Evolutionary conservation across 1,284 basidiomycete genomes (phyloP).

Genomic region (Ceratobasidium sp.): DNA sequence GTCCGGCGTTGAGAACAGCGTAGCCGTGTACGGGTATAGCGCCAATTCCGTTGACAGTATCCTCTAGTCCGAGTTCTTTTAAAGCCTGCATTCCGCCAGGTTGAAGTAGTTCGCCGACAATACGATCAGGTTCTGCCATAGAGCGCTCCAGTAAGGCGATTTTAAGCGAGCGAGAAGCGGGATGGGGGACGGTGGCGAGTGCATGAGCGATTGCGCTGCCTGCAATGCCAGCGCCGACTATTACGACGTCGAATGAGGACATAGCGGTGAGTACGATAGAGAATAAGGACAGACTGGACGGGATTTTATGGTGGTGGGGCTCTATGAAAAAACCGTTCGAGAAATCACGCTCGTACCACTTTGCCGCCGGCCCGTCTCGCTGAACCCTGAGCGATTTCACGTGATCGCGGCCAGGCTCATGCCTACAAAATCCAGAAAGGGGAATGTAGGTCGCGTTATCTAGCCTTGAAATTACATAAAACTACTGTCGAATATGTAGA

Average conservation of each 20-base stretch:
- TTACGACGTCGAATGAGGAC: slow-evolving; percentile 74
- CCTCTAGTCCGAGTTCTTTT: slow-evolving; percentile 78
- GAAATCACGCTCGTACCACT: slow-evolving; percentile 31
- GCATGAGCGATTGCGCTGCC: slow-evolving; percentile 81
- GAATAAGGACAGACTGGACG: neutral
- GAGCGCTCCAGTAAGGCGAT: slow-evolving; percentile 89
- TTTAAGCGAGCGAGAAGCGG: slow-evolving; percentile 63
- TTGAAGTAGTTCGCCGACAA: slow-evolving; percentile 97
- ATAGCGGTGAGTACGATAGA: neutral
- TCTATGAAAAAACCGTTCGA: slow-evolving; percentile 25
- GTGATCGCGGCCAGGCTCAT: neutral
- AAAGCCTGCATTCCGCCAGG: slow-evolving; percentile 90
- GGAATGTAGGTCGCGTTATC: no score
- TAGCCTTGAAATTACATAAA: no score
- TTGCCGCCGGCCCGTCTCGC: slow-evolving; percentile 1
- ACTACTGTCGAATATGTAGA: no score
- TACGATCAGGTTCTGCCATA: slow-evolving; percentile 91
- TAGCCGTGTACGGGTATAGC: slow-evolving; percentile 89
- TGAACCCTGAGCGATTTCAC: neutral
- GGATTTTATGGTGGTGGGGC: neutral
- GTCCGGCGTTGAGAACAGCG: slow-evolving; percentile 76
- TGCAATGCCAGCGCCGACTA: slow-evolving; percentile 91
- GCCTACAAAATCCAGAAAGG: no score
- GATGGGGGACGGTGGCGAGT: slow-evolving; percentile 60
- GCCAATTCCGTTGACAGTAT: slow-evolving; percentile 85